Evolutionary conservation across 495 filamentous ascomycete species (phyloP).

Genomic region (Aspergillus sclerotiicarbonarius): DNA sequence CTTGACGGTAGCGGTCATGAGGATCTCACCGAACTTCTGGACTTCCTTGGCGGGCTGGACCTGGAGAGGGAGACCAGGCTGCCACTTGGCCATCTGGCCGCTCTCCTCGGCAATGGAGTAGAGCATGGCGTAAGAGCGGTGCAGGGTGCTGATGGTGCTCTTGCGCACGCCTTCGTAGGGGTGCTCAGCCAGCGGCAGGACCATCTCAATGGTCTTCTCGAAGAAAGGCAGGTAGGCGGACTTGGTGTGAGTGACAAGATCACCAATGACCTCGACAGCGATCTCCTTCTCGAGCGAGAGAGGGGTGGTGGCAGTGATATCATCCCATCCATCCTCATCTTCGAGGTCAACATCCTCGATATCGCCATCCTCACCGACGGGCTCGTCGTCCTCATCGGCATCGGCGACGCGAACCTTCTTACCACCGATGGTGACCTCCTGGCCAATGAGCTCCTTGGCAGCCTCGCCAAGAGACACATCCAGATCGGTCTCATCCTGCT

Average conservation of each 20-base stretch:
- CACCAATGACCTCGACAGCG: conserved; percentile 89
- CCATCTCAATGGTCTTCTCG: conserved; percentile 80
- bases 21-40: conserved; percentile 81
- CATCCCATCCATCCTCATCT: conserved; percentile 81
- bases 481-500: conserved; percentile 85
- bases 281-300: conserved; percentile 97
- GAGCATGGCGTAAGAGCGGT: conserved; percentile 89
- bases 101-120: conserved; percentile 83
- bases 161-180: conserved; percentile 91
- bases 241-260: conserved; percentile 83
- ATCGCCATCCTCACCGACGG: conserved; percentile 42
- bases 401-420: conserved; percentile 80
- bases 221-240: conserved; percentile 79
- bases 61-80: conserved; percentile 81
- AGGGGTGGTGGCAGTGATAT: conserved; percentile 74
- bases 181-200: conserved; percentile 79
- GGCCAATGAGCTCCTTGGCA: conserved; percentile 71
- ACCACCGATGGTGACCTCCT: conserved; percentile 72
- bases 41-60: conserved; percentile 73
- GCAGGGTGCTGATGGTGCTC: conserved; percentile 83
- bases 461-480: conserved; percentile 77
- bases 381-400: conserved; percentile 55
- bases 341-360: conserved; percentile 67
- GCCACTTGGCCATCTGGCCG: conserved; percentile 77
- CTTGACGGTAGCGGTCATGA: conserved; percentile 78